phyloP scores from a whole-genome alignment of 495 filamentous ascomycete genomes.

The Parathielavia appendiculata region DNA sequence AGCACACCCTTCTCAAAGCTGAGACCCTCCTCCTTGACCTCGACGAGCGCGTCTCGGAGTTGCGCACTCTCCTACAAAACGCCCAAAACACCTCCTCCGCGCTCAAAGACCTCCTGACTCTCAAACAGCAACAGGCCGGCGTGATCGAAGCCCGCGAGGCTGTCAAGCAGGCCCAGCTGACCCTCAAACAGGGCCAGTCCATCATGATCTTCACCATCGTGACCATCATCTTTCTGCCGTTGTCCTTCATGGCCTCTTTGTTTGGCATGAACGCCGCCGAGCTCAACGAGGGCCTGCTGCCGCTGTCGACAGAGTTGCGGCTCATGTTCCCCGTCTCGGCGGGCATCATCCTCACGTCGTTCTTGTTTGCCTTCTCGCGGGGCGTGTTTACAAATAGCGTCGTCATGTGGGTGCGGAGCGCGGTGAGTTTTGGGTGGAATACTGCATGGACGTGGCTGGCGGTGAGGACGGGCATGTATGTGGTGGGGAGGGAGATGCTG shows the following conservation, averaged over 20 bases:
- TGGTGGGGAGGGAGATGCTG: conserved; percentile 18
- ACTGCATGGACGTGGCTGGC: conserved; percentile 19
- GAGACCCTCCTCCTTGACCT: conserved; percentile 24
- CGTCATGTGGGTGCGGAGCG: conserved; percentile 15
- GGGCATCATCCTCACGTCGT: conserved; percentile 30
- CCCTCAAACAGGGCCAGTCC: conserved; percentile 52
- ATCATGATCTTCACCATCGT: conserved; percentile 65
- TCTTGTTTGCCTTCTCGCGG: conserved; percentile 34
- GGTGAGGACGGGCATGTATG: conserved; percentile 22
- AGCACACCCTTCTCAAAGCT: conserved; percentile 19
- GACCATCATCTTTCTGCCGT: conserved; percentile 50
- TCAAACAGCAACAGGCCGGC: conserved; percentile 62
- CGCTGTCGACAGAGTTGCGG: conserved; percentile 23
- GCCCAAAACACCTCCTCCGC: conserved; percentile 25
- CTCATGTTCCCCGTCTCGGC: conserved; percentile 36
- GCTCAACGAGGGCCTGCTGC: conserved; percentile 23
- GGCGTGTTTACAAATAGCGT: conserved; percentile 17
- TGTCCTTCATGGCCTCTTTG: conserved; percentile 36
- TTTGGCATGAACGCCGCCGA: conserved; percentile 40
- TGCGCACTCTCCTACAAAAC: conserved; percentile 23
- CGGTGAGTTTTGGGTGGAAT: conserved; percentile 19
- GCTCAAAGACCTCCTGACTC: conserved; percentile 48
- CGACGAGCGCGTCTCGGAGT: conserved; percentile 22
- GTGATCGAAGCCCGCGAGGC: conserved; percentile 56
- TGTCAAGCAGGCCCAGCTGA: conserved; percentile 53